phyloP scores from a whole-genome alignment of 345 rosid species.

The Acer saccharum region DNA sequence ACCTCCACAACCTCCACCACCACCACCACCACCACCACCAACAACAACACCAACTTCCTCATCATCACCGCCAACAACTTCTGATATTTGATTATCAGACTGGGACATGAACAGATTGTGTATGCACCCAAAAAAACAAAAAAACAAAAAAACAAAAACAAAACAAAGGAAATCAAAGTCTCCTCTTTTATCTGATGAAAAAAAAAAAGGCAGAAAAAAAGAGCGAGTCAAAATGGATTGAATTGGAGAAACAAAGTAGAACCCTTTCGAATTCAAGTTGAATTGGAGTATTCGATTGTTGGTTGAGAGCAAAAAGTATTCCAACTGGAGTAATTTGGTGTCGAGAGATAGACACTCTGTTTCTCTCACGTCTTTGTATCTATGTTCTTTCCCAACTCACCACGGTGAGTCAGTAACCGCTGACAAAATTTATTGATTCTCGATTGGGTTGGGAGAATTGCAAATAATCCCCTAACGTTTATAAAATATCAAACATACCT shows the following conservation, averaged over 20 bases:
- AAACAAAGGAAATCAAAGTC: neutral
- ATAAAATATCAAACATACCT: too few relatives aligned
- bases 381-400: neutral
- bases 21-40: conserved; percentile 1
- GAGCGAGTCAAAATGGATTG: neutral
- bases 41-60: conserved; percentile 1
- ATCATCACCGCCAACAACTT: neutral
- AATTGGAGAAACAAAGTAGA: neutral
- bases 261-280: conserved; percentile 6
- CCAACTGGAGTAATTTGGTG: neutral
- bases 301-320: neutral
- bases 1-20: neutral
- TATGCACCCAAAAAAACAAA: too few relatives aligned
- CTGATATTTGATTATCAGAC: conserved; percentile 1
- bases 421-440: too few relatives aligned
- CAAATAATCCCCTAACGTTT: too few relatives aligned
- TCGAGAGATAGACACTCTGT: neutral
- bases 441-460: too few relatives aligned
- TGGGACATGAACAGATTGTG: conserved; percentile 24
- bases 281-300: neutral
- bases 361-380: neutral
- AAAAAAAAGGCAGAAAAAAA: neutral
- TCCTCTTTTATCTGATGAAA: neutral
- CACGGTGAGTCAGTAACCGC: neutral
- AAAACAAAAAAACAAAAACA: too few relatives aligned